Conservation (phyloP, 2,329 filamentous ascomycete species). For the Trichoderma lentiforme region DNA sequence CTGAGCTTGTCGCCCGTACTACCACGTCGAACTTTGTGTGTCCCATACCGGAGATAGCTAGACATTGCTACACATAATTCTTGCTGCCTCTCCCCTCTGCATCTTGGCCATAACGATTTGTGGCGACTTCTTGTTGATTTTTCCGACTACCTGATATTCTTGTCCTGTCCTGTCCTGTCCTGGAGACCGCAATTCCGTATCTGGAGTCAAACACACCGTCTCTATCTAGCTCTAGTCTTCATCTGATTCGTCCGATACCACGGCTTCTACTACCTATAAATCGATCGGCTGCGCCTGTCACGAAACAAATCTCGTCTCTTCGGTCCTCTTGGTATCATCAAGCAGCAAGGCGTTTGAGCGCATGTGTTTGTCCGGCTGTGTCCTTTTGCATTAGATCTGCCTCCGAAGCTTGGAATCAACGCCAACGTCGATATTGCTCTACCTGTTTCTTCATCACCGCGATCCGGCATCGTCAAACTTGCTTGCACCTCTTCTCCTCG, state of each 20-base stretch:
- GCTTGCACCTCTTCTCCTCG: background rate
- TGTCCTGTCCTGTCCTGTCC: background rate
- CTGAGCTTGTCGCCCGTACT: background rate
- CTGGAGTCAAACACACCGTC: background rate
- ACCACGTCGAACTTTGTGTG: constrained; percentile 7
- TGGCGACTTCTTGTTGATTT: background rate
- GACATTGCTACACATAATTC: constrained; percentile 11
- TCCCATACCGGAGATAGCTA: constrained; percentile 7
- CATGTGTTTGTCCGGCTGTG: background rate
- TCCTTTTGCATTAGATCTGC: background rate
- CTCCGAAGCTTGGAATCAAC: background rate
- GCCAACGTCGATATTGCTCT: background rate
- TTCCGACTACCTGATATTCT: background rate
- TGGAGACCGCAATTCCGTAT: background rate
- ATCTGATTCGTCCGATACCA: background rate
- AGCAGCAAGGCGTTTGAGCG: background rate
- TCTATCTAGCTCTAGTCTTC: background rate
- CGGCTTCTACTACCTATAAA: background rate
- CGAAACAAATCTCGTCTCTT: background rate
- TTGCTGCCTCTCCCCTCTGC: background rate
- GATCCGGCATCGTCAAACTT: background rate
- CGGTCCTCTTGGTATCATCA: background rate
- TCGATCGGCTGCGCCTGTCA: constrained; percentile 8
- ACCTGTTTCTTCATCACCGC: background rate
- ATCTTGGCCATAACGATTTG: background rate